phyloP scores from a whole-genome alignment of 345 rosid genomes.

The Eutrema japonicum region DNA sequence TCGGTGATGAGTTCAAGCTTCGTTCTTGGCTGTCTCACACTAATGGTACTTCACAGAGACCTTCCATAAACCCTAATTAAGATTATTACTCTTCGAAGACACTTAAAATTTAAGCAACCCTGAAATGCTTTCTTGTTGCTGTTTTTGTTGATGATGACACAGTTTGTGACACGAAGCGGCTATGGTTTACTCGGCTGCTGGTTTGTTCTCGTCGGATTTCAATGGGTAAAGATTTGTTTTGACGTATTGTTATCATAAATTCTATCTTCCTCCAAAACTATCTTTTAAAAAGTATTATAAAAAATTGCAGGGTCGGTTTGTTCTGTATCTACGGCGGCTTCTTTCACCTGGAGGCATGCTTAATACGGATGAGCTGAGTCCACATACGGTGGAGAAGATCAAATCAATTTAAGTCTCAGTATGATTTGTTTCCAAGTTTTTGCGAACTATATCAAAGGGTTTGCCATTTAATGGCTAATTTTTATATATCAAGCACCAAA shows the following conservation, averaged over 20 bases:
- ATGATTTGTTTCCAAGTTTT: conserved; percentile 13
- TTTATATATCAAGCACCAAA: conserved; percentile 15
- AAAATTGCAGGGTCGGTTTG: conserved; percentile 64
- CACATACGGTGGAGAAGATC: conserved; percentile 43
- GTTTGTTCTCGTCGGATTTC: conserved; percentile 71
- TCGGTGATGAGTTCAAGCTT: conserved; percentile 69
- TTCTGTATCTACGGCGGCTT: conserved; percentile 58
- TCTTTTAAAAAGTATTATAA: not conserved
- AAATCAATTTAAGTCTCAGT: conserved; percentile 44
- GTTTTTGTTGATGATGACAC: conserved; percentile 30
- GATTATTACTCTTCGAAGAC: conserved; percentile 1
- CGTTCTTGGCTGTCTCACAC: conserved; percentile 56
- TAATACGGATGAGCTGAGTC: conserved; percentile 48
- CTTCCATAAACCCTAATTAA: conserved; percentile 6
- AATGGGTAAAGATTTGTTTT: conserved; percentile 62
- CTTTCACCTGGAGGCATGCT: conserved; percentile 63
- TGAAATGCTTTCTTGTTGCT: conserved; percentile 18
- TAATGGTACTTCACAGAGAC: conserved; percentile 53
- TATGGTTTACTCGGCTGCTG: conserved; percentile 74
- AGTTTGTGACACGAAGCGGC: conserved; percentile 61
- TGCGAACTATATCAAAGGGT: conserved; percentile 10
- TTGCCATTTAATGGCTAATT: conserved; percentile 7
- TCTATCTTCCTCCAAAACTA: not conserved
- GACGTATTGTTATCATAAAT: not conserved
- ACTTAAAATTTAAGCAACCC: not conserved